Evolutionary conservation across 257 asterid species (phyloP), one percentile per base, ranked within the genome.

Genomic region (Mitragyna speciosa): DNA sequence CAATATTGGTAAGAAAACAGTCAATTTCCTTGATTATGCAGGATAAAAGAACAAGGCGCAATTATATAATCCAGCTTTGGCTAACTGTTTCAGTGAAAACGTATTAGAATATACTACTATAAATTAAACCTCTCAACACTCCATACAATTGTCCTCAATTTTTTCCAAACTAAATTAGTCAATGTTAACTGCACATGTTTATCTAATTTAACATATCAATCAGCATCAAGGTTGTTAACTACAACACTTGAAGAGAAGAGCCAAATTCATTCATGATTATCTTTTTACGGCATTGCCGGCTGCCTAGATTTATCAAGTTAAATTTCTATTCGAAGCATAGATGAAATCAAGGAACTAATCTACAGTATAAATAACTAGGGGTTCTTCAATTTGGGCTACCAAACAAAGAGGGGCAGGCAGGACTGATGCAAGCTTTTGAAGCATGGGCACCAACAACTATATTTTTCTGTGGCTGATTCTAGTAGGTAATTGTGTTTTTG

Each of bases 391-490:
- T 16, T 72, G 76, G 43, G 49, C 49, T 45, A 54, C 67, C 68
- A 7, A 28, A 33, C 41, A 33, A 36, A 33, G 51, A 31, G 41
- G 30, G 78, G 68, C 48, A 20, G 45, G 68, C 26, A 17, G 47
- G 36, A 56, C 12, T 16, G 49, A 69, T 43, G 33, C 48, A 71
- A 71, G 59, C 76, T 16, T 6, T 6, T 24, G 78, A 36, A 74
- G 67, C 48, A 54, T 74, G 78, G 28, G 5, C n/a, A 24, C 68
- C 10, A 76, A 71, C 80, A 59, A 20, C 30, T 78, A 56, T 36
- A 70, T 83, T 45, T 75, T 66, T 36, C 82, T 86, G 6, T 2
- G 6, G 28, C 31, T 66, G 58, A 47, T 79, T 66, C 76, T 87
- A 66, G 52, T 69, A 2, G n/a, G 82, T 7, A 56, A 77, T 78